Conservation (phyloP, 768 basidiomycete species). For the Fistulinella prunicolor region DNA sequence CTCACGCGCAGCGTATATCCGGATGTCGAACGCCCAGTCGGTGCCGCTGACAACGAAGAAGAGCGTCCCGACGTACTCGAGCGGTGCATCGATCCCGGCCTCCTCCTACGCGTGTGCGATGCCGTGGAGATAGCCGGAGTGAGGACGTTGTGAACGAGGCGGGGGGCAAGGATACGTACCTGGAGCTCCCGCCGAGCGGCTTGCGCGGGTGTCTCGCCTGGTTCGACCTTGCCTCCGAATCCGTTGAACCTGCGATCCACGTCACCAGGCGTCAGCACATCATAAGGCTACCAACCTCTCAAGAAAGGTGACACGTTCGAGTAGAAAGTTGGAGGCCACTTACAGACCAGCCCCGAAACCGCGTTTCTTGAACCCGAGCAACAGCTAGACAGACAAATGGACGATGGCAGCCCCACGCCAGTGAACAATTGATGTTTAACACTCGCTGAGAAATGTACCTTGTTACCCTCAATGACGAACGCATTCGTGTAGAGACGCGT, state of each 20-base stretch:
- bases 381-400: constrained; percentile 53
- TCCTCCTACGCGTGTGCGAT: constrained; percentile 59
- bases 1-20: constrained; percentile 63
- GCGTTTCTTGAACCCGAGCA: constrained; percentile 77
- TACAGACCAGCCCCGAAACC: constrained; percentile 69
- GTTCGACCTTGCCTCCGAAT: constrained; percentile 86
- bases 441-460: constrained; percentile 32
- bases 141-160: too few species aligned
- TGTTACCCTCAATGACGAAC: constrained; percentile 54
- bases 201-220: constrained; percentile 60
- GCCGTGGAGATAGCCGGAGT: too few species aligned
- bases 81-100: constrained; percentile 65
- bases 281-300: too few species aligned
- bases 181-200: constrained; percentile 77
- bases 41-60: constrained; percentile 56
- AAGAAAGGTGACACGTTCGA: too few species aligned
- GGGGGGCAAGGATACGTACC: constrained; percentile 42
- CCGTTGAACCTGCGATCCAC: constrained; percentile 70
- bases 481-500: constrained; percentile 65
- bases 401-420: not conserved
- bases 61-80: constrained; percentile 62
- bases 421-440: too few species aligned
- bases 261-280: too few species aligned
- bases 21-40: constrained; percentile 67
- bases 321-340: constrained; percentile 10